Evolutionary conservation across 306 rosid genomes (phyloP).

Genomic region (Dicorynia guianensis): DNA sequence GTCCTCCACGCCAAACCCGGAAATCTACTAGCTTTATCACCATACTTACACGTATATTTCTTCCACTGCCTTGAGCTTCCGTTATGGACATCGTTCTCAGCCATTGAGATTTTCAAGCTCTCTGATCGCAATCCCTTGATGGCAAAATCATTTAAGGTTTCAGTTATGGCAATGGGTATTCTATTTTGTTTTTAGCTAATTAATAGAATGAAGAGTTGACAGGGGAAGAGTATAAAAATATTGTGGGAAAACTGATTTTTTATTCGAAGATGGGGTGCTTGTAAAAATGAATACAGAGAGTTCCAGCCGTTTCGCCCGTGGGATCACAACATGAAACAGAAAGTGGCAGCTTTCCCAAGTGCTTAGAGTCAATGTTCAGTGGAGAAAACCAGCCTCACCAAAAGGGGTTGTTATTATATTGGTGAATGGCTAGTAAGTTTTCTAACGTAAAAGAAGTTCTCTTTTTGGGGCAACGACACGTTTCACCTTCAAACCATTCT

Average conservation of each 20-base stretch:
- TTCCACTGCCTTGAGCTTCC: slow-evolving; percentile 33
- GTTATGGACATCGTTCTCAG: slow-evolving; percentile 32
- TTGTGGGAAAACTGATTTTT: not conserved
- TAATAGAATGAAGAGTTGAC: slow-evolving; percentile 35
- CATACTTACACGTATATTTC: slow-evolving; percentile 39
- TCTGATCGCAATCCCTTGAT: not conserved
- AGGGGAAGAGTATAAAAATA: slow-evolving; percentile 9
- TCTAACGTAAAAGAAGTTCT: not conserved
- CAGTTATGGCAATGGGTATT: slow-evolving; percentile 9
- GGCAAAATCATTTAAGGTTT: not conserved
- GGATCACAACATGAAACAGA: slow-evolving; percentile 13
- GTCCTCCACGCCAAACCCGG: slow-evolving; percentile 51
- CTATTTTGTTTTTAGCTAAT: not conserved
- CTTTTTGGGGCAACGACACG: not conserved
- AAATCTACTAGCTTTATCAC: slow-evolving; percentile 49
- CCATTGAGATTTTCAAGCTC: slow-evolving; percentile 52
- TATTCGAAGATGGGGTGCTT: not conserved
- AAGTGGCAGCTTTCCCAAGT: slow-evolving; percentile 19
- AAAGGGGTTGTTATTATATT: slow-evolving; percentile 27
- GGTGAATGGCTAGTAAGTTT: slow-evolving; percentile 19
- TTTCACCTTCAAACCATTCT: not conserved
- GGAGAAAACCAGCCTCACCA: slow-evolving; percentile 7
- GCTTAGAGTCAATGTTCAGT: slow-evolving; percentile 35
- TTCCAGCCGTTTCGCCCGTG: slow-evolving; percentile 29
- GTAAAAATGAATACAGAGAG: slow-evolving; percentile 24